Percentiles rank a stretch among this genome's conserved stretches.
Conservation (phyloP, 2,329 filamentous ascomycete species). For the Lachnellula cervina region DNA sequence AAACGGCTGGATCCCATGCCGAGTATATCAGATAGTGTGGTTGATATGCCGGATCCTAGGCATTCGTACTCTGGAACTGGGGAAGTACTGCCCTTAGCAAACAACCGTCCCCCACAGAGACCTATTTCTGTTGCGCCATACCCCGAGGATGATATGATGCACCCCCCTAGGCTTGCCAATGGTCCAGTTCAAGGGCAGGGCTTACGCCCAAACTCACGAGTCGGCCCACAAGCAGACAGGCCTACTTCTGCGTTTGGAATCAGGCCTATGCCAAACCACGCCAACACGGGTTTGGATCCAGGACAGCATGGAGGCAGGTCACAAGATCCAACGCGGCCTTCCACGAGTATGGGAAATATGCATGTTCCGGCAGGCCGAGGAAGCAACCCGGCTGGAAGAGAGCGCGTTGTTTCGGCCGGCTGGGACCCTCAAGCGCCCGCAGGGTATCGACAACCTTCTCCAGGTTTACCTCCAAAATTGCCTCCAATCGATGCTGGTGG, state of each 20-base stretch:
- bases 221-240: slow-evolving; percentile 40
- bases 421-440: slow-evolving; percentile 41
- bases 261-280: slow-evolving; percentile 36
- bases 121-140: slow-evolving; percentile 54
- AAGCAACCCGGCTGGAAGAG: slow-evolving; percentile 13
- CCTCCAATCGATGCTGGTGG: slow-evolving; percentile 18
- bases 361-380: slow-evolving; percentile 37
- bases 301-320: slow-evolving; percentile 6
- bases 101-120: slow-evolving; percentile 12
- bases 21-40: slow-evolving; percentile 24
- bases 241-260: slow-evolving; percentile 46
- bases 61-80: slow-evolving; percentile 2
- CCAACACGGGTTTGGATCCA: slow-evolving; percentile 13
- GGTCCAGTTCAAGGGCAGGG: slow-evolving; percentile 28
- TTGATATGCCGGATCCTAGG: slow-evolving; percentile 26
- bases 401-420: slow-evolving; percentile 37
- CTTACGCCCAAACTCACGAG: slow-evolving; percentile 41
- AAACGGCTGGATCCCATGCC: slow-evolving; percentile 33
- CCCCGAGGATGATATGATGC: slow-evolving; percentile 61
- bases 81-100: slow-evolving; percentile 2
- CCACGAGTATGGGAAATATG: slow-evolving; percentile 44
- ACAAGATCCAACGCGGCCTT: slow-evolving; percentile 33
- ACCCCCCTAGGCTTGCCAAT: slow-evolving; percentile 28
- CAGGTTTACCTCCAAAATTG: slow-evolving; percentile 19
- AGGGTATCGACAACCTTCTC: slow-evolving; percentile 40